Evolutionary conservation across 2,329 filamentous ascomycete genomes (phyloP), one percentile per base, ranked within the genome.

Genomic region (Didymosphaeria variabile): DNA sequence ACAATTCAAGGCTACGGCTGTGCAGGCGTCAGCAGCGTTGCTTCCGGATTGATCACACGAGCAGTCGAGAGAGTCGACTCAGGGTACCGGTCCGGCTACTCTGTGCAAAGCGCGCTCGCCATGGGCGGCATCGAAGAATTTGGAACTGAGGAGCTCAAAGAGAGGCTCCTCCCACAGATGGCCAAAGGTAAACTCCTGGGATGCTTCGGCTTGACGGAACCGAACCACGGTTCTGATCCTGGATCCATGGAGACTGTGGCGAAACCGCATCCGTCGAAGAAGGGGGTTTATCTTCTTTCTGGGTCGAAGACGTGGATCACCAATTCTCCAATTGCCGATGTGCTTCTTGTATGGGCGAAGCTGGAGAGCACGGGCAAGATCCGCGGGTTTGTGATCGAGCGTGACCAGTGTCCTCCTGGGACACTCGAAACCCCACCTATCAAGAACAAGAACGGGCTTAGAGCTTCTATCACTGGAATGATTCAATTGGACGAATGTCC

Each of bases 401-500:
- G 94, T 68, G 88, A 88, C 68, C 86, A 92, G 68, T 97, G 94
- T 73, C 94, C 94, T 1, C 84, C 92, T 0, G 94, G 95, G 2
- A 96, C 94, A 0, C 84, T 99, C 15, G 93, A 95, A 78, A 99
- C 95, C 6, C 95, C 95, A 1, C 83, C 91, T 13, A 90, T 99
- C 78, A 96, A 96, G 83, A 88, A 98, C 82, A 99, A 99, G 86
- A 97, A 91, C 64, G 95, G 94, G 1, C 87, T 99, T 34, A 87
- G 95, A 60, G 95, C 95, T 13, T 97, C 92, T 13, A 91, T 97
- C 65, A 99, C 95, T 0, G 95, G 95, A 59, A 98, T 98, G 95
- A 97, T 99, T 67, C 93, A 97, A 70, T 86, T 99, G 74, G 94
- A 97, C 66, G 89, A 91, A 65, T 94, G 92, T 67, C 94, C 95